Base-by-base conservation (phyloP, 305 asterid species). In the Fraxinus latifolia region DNA sequence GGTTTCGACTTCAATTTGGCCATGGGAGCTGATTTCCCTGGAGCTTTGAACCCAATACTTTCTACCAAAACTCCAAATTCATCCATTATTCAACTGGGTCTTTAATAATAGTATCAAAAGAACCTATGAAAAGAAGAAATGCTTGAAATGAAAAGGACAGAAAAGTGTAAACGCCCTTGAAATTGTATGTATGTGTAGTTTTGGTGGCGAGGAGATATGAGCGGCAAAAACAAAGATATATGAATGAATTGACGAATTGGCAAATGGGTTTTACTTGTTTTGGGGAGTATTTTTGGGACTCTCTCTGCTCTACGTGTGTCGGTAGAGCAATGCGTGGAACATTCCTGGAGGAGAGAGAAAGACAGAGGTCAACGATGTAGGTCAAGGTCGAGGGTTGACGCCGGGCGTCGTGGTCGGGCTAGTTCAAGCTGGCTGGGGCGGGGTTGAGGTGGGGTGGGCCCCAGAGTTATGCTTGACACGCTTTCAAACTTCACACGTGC, bases 11-110 rank as follows among this genome's bases (percentile, higher is more conserved):
- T 92, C 81, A 83, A 85, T 78, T 88, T 87, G 23, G 97, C 90
- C 90, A 91, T 83, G 65, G 97, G 95, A 75, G 93, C 90, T 82
- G 95, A 90, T 84, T 86, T 90, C 0, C 89, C 90, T 14, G 85
- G 89, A 77, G 97, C 88, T 80, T 89, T 91, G 91, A 90, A 90
- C 75, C 98, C 98, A 17, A 89, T 91, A 82, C 94, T 91, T 91
- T 92, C 94, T 70, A 92, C 97, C 91, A 91, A 85, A 37, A 93
- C 97, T 44, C 93, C 97, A 72, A 93, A 92, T 86, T 89, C 91
- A 47, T 93, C 97, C 98, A 93, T 93, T n/a, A 73, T 29, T 37
- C 39, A 36, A 74, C 70, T 55, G 74, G 39, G 19, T 68, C 11
- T 29, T 17, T 27, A 29, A 68, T 29, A 68, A 68, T 68, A 68